phyloP scores from a whole-genome alignment of 1,284 basidiomycete species.

The Earliella scabrosa region DNA sequence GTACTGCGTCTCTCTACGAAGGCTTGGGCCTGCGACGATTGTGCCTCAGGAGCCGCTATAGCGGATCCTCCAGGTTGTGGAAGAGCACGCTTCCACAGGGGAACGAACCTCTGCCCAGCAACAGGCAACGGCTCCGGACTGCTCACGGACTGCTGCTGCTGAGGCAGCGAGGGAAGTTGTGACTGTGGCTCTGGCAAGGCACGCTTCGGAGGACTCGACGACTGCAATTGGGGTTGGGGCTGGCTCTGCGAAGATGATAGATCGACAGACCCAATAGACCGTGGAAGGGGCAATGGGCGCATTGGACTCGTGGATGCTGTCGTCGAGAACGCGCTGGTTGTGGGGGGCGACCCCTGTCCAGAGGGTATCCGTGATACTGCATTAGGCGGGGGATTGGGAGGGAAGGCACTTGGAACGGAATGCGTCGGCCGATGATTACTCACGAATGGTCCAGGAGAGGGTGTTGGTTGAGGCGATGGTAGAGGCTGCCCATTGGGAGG shows the following conservation, averaged over 20 bases:
- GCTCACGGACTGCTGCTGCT: not conserved
- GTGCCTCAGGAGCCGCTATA: conserved; percentile 1
- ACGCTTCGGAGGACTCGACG: conserved; percentile 27
- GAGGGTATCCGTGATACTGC: conserved; percentile 5
- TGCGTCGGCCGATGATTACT: conserved; percentile 21
- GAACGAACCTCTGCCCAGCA: conserved; percentile 34
- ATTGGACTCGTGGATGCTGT: conserved; percentile 20
- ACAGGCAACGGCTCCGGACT: conserved; percentile 17
- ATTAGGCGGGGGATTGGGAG: not conserved
- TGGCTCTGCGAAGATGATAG: conserved; percentile 16
- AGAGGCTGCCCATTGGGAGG: conserved; percentile 4
- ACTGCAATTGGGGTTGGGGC: conserved; percentile 10
- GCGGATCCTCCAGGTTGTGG: conserved; percentile 25
- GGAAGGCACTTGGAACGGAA: conserved; percentile 16
- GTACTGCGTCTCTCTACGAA: conserved; percentile 18
- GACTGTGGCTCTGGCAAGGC: conserved; percentile 15
- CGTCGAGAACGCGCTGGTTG: conserved; percentile 12
- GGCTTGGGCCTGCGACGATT: conserved; percentile 1
- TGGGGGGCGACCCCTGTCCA: conserved; percentile 5
- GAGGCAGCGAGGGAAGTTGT: not conserved
- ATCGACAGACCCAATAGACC: conserved; percentile 27
- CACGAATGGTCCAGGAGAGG: conserved; percentile 17
- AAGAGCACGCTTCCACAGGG: conserved; percentile 35
- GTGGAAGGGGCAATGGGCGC: conserved; percentile 31
- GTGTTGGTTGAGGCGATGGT: conserved; percentile 16